phyloP scores from a whole-genome alignment of 192 early-diverging fungal genomes.

The Linnemannia elongata region DNA sequence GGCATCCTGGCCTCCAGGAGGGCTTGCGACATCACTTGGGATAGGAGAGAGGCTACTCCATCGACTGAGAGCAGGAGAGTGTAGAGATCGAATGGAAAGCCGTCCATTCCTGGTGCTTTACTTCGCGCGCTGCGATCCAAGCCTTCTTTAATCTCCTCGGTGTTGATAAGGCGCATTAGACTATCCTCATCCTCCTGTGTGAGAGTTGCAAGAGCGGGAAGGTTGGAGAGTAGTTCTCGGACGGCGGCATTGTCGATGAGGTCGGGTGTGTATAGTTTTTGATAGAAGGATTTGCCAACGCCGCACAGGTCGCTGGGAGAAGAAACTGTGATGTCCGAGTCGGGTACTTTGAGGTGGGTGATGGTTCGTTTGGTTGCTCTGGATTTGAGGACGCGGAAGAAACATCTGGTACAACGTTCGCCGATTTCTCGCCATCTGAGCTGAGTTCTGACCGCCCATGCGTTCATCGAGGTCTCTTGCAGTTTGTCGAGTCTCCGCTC shows the following conservation, averaged over 20 bases:
- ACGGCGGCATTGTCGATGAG: constrained; percentile 17
- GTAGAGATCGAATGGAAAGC: constrained; percentile 13
- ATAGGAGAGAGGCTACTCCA: not conserved
- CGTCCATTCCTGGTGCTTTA: not conserved
- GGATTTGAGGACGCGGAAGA: constrained; percentile 20
- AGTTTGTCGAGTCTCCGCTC: too few species aligned
- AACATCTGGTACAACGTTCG: constrained; percentile 7
- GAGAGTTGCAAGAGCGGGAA: not conserved
- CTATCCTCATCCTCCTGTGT: not conserved
- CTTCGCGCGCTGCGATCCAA: not conserved
- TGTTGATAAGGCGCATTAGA: not conserved
- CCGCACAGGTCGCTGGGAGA: not conserved
- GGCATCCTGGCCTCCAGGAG: not conserved
- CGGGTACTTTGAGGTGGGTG: not conserved
- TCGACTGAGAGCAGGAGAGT: not conserved
- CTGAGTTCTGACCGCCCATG: too few species aligned
- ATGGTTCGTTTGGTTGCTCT: constrained; percentile 20
- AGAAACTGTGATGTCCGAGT: not conserved
- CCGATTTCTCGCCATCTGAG: constrained; percentile 21
- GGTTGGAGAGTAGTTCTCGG: not conserved
- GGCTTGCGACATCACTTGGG: not conserved
- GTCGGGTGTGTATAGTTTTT: constrained; percentile 19
- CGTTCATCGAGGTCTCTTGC: too few species aligned
- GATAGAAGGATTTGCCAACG: constrained; percentile 4
- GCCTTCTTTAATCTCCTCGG: not conserved